Percentiles rank a stretch among this genome's conserved stretches.
phyloP scores from a whole-genome alignment of 2,329 filamentous ascomycete species.

The Hymenoscyphus infarciens region DNA sequence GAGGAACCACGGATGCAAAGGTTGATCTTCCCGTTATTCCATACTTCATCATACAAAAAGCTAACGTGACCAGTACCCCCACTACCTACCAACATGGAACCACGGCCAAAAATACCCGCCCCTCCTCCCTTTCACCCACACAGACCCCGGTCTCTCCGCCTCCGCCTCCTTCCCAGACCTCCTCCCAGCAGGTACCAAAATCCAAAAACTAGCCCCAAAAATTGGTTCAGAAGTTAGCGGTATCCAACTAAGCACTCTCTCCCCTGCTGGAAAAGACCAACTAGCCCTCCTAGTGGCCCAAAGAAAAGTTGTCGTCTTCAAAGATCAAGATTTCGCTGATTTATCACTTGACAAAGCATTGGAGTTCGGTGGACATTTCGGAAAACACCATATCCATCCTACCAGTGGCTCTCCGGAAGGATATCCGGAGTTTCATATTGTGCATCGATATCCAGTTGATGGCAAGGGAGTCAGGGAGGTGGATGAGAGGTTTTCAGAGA shows the following conservation, averaged over 20 bases:
- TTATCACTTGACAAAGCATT: slow-evolving; percentile 65
- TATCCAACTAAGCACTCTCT: slow-evolving; percentile 65
- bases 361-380: slow-evolving; percentile 71
- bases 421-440: slow-evolving; percentile 69
- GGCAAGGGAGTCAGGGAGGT: too few species aligned
- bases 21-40: slow-evolving; percentile 4
- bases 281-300: slow-evolving; percentile 69
- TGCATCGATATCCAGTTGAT: slow-evolving; percentile 27
- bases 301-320: slow-evolving; percentile 75
- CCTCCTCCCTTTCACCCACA: slow-evolving; percentile 64
- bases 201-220: slow-evolving; percentile 63
- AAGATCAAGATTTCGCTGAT: slow-evolving; percentile 66
- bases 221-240: slow-evolving; percentile 69
- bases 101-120: slow-evolving; percentile 59
- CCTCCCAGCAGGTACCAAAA: slow-evolving; percentile 46
- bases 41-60: neutral
- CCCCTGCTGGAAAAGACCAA: slow-evolving; percentile 68
- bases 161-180: slow-evolving; percentile 66
- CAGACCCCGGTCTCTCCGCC: slow-evolving; percentile 70
- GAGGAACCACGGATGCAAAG: slow-evolving; percentile 23
- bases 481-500: slow-evolving; percentile 36
- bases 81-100: slow-evolving; percentile 71
- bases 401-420: slow-evolving; percentile 69
- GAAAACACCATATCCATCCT: slow-evolving; percentile 75
- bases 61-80: slow-evolving; percentile 49